Conservation (phyloP, 768 basidiomycete genomes). For the Russula earlei region DNA sequence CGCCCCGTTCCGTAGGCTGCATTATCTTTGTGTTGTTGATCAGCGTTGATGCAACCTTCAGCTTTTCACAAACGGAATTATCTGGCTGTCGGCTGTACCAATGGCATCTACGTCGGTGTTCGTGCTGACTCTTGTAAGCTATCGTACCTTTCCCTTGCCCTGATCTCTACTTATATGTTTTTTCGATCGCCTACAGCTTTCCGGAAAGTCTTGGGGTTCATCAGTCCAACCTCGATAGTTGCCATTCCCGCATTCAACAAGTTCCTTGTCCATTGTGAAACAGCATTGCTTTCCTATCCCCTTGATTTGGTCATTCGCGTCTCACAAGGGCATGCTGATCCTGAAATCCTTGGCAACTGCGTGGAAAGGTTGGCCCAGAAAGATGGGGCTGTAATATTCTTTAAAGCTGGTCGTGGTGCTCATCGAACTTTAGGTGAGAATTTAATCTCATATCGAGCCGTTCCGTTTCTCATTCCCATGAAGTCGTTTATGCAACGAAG, state of each 20-base stretch:
- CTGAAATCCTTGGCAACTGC: conserved; percentile 43
- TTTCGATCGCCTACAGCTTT: conserved; percentile 36
- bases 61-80: conserved; percentile 44
- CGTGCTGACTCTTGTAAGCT: conserved; percentile 46
- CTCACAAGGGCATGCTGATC: conserved; percentile 39
- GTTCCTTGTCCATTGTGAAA: conserved; percentile 56
- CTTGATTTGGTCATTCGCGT: conserved; percentile 60
- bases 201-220: conserved; percentile 42
- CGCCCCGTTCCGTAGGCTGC: conserved; percentile 50
- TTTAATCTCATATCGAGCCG: background rate
- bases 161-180: background rate
- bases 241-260: conserved; percentile 54
- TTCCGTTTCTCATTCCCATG: background rate
- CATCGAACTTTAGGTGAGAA: conserved; percentile 48
- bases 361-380: conserved; percentile 50
- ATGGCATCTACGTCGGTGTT: conserved; percentile 61
- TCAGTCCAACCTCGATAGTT: conserved; percentile 44
- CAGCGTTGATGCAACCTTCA: conserved; percentile 23
- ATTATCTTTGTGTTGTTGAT: background rate
- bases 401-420: conserved; percentile 44
- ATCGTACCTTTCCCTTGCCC: background rate
- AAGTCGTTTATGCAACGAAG: conserved; percentile 66
- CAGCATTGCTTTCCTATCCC: conserved; percentile 53
- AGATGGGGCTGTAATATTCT: conserved; percentile 52
- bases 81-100: conserved; percentile 53